phyloP scores from a whole-genome alignment of 2,329 filamentous ascomycete genomes.

The Neonectria neomacrospora region DNA sequence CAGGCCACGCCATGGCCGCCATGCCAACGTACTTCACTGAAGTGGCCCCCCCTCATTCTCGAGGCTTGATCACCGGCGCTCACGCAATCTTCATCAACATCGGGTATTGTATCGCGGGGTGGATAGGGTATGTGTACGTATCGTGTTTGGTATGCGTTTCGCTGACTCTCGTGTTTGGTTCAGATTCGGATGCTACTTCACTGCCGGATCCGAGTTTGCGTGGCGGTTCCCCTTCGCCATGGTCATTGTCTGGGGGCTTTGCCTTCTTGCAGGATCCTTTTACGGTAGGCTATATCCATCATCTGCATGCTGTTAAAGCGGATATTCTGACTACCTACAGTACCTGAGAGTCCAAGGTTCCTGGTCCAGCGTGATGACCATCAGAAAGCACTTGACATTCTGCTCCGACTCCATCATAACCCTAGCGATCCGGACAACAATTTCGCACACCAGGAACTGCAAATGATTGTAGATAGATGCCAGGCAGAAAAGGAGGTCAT shows the following conservation, averaged over 20 bases:
- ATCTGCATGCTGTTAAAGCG: background rate
- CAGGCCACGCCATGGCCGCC: constrained; percentile 17
- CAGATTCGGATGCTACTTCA: constrained; percentile 16
- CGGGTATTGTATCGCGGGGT: constrained; percentile 12
- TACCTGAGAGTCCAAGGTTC: constrained; percentile 14
- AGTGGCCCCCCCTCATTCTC: constrained; percentile 13
- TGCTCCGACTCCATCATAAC: constrained; percentile 8
- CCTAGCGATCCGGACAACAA: constrained; percentile 8
- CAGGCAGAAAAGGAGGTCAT: constrained; percentile 7
- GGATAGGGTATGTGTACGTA: constrained; percentile 7
- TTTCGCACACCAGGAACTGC: constrained; percentile 9
- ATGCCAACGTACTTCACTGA: constrained; percentile 17
- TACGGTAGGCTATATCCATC: background rate
- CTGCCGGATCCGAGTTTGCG: constrained; percentile 9
- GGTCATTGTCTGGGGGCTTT: constrained; percentile 4
- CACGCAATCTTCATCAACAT: constrained; percentile 19
- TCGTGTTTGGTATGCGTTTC: background rate
- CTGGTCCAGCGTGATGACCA: constrained; percentile 9
- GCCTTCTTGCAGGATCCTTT: constrained; percentile 14
- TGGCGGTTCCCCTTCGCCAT: constrained; percentile 12
- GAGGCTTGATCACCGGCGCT: constrained; percentile 14
- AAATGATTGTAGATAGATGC: constrained; percentile 11
- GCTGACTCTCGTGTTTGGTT: background rate
- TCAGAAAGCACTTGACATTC: constrained; percentile 12
- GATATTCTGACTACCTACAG: background rate